Evolutionary conservation across 768 basidiomycete species (phyloP).

Genomic region (Bullera alba): DNA sequence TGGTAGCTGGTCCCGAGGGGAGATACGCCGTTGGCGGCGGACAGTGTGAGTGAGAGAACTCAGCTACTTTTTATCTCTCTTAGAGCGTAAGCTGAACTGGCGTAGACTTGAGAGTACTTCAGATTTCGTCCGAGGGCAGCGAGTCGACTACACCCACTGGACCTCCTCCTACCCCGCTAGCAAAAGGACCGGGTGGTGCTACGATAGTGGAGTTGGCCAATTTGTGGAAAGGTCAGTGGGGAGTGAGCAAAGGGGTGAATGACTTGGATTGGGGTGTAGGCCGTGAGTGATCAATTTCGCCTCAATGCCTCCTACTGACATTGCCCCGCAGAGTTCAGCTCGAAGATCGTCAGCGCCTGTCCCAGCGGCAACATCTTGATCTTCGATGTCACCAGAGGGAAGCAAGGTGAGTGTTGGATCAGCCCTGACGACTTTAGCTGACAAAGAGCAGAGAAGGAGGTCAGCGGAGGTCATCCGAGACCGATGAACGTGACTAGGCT

Average conservation of each 20-base stretch:
- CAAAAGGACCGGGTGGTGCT: constrained; percentile 31
- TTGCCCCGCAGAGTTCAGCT: constrained; percentile 24
- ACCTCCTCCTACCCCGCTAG: constrained; percentile 7
- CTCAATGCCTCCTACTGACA: neutral
- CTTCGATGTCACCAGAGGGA: constrained; percentile 37
- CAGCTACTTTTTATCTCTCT: constrained; percentile 24
- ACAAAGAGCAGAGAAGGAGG: constrained; percentile 23
- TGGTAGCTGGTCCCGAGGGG: constrained; percentile 40
- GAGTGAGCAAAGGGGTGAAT: constrained; percentile 35
- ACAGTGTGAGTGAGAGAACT: constrained; percentile 29
- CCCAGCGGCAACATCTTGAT: constrained; percentile 41
- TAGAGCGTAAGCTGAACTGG: constrained; percentile 3
- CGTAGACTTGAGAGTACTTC: constrained; percentile 10
- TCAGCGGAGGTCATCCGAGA: constrained; percentile 31
- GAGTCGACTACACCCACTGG: neutral
- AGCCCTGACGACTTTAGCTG: neutral
- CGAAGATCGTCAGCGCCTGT: constrained; percentile 37
- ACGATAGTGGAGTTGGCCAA: constrained; percentile 35
- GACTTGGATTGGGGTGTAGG: constrained; percentile 43
- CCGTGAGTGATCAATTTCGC: constrained; percentile 18
- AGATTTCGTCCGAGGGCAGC: neutral
- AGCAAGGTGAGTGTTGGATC: constrained; percentile 24
- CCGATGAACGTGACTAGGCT: constrained; percentile 33
- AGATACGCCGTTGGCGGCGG: constrained; percentile 36
- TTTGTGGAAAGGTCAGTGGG: constrained; percentile 38